These are phyloP conservation scores for Cantharellus cinnabarinus DNA, from an alignment of 768 basidiomycete species.

Conservation along the genomic window DNA sequence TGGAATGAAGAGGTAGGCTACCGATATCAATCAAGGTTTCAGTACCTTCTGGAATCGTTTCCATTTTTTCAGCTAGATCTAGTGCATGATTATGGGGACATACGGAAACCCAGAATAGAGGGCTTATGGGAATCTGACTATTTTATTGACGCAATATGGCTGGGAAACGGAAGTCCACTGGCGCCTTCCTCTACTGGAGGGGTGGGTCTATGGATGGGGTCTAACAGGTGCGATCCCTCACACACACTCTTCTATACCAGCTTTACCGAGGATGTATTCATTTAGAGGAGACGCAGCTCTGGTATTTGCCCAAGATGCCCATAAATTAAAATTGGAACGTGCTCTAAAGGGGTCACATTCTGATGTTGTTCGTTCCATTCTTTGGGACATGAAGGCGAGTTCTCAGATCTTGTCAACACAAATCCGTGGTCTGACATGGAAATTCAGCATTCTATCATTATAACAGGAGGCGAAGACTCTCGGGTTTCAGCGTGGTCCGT, in stretches of 20 bases:
- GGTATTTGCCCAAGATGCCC: neutral
- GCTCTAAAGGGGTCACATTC: constrained; percentile 9
- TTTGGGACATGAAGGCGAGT: constrained; percentile 7
- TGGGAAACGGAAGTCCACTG: neutral
- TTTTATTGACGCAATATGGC: constrained; percentile 11
- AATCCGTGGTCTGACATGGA: neutral
- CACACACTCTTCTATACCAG: neutral
- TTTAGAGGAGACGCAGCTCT: constrained; percentile 9
- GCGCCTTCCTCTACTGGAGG: neutral
- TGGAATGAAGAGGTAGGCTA: constrained; percentile 51
- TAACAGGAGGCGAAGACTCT: constrained; percentile 12
- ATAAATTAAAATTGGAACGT: constrained; percentile 6
- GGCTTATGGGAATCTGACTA: constrained; percentile 13
- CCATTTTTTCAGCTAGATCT: constrained; percentile 6
- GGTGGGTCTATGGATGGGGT: constrained; percentile 7
- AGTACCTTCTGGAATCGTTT: neutral
- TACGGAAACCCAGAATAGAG: constrained; percentile 5
- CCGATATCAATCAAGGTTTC: neutral
- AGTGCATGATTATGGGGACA: constrained; percentile 10
- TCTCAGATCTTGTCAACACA: neutral
- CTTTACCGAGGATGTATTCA: neutral
- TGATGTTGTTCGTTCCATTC: constrained; percentile 11
- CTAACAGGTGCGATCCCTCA: constrained; percentile 5
- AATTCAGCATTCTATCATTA: neutral
- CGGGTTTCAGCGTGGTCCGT: constrained; percentile 3